phyloP scores from a whole-genome alignment of 352 stramenopile species.

The Globisporangium cylindrosporum region DNA sequence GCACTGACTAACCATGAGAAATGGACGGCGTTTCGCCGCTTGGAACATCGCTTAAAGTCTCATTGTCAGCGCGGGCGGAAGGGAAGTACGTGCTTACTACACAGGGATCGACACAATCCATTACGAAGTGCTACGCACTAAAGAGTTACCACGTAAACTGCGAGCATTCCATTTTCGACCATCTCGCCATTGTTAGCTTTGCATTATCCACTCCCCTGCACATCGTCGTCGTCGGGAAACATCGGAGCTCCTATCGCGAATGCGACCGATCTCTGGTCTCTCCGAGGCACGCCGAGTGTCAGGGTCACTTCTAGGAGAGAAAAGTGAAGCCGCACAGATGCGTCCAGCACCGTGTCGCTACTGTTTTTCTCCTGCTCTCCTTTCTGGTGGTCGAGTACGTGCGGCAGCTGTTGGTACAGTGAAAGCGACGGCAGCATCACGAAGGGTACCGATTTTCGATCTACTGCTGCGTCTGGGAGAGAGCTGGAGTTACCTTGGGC shows the following conservation, averaged over 20 bases:
- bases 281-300: conserved; percentile 12
- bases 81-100: too few species aligned
- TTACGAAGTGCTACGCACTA: too few species aligned
- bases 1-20: too few species aligned
- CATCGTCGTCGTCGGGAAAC: conserved; percentile 28
- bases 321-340: background rate
- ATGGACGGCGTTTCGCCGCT: too few species aligned
- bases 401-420: conserved; percentile 11
- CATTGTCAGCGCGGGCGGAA: too few species aligned
- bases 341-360: background rate
- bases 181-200: background rate
- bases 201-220: background rate
- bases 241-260: conserved; percentile 27
- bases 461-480: too few species aligned
- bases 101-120: too few species aligned
- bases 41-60: too few species aligned
- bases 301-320: conserved; percentile 17
- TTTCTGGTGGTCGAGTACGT: background rate
- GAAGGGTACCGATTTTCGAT: conserved; percentile 6
- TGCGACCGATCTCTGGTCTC: conserved; percentile 8
- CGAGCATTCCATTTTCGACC: background rate
- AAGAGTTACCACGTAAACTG: background rate
- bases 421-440: conserved; percentile 20
- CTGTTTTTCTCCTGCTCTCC: background rate
- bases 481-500: background rate